Evolutionary conservation across 345 rosid genomes (phyloP).

Genomic region (Moricandia moricandioides): DNA sequence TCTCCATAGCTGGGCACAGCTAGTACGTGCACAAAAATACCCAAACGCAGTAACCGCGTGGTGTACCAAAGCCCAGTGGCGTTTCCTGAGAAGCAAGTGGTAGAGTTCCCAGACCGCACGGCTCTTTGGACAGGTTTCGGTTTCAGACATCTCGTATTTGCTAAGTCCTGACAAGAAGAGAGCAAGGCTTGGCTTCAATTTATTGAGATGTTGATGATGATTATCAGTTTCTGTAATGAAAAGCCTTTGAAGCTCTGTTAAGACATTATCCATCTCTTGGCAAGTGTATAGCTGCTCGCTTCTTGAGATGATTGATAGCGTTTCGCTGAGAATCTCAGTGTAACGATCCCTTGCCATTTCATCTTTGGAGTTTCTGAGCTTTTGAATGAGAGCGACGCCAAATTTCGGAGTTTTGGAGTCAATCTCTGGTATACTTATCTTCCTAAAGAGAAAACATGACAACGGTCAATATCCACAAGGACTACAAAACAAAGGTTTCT

Average conservation of each 20-base stretch:
- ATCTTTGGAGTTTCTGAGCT: constrained; percentile 41
- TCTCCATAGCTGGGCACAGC: constrained; percentile 82
- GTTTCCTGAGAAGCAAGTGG: constrained; percentile 69
- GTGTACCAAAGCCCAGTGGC: constrained; percentile 81
- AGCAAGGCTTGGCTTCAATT: constrained; percentile 63
- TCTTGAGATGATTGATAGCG: constrained; percentile 52
- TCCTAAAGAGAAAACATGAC: constrained; percentile 45
- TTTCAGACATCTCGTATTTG: constrained; percentile 58
- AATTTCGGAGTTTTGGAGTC: constrained; percentile 66
- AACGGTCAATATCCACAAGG: neutral
- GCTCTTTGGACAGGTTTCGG: constrained; percentile 60
- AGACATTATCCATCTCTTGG: constrained; percentile 59
- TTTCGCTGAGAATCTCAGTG: constrained; percentile 52
- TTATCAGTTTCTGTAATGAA: constrained; percentile 44
- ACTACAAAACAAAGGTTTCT: neutral
- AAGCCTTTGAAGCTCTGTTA: constrained; percentile 65
- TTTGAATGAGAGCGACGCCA: constrained; percentile 42
- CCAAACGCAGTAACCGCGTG: constrained; percentile 74
- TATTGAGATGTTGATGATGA: constrained; percentile 30
- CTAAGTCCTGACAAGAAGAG: constrained; percentile 71
- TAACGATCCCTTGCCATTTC: constrained; percentile 33
- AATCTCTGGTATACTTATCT: constrained; percentile 49
- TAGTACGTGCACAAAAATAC: constrained; percentile 72
- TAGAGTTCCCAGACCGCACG: constrained; percentile 71
- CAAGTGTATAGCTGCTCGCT: constrained; percentile 50